These are phyloP conservation scores for Trifolium repens DNA, from an alignment of 306 rosid species.

Conservation along the genomic window DNA sequence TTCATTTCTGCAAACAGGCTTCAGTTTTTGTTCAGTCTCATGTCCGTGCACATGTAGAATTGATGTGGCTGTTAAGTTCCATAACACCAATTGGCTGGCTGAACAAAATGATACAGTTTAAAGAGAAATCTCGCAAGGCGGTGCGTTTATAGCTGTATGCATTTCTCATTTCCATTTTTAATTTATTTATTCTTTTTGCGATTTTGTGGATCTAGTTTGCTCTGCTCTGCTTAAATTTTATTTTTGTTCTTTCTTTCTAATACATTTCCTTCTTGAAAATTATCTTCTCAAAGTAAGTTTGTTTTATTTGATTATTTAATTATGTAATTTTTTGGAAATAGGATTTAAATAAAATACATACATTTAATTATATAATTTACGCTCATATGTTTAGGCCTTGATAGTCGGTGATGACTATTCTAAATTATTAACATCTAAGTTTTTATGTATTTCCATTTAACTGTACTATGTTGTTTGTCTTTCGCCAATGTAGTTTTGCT, in stretches of 20 bases:
- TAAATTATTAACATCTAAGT: neutral
- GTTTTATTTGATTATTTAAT: conserved; percentile 26
- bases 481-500: conserved; percentile 30
- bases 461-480: conserved; percentile 31
- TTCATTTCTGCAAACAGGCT: conserved; percentile 63
- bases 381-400: neutral
- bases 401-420: neutral
- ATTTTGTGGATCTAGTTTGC: conserved; percentile 35
- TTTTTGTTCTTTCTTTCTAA: neutral
- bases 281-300: neutral
- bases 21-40: conserved; percentile 97
- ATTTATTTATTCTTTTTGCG: conserved; percentile 19
- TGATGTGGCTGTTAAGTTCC: conserved; percentile 96
- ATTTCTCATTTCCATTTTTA: conserved; percentile 40
- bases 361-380: conserved; percentile 1
- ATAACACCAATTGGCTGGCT: conserved; percentile 94
- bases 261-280: conserved; percentile 28
- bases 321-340: conserved; percentile 6
- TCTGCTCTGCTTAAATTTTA: conserved; percentile 6
- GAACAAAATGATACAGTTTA: conserved; percentile 93
- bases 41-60: conserved; percentile 92
- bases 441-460: conserved; percentile 3
- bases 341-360: conserved; percentile 16
- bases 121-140: conserved; percentile 98
- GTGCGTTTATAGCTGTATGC: conserved; percentile 74